Evolutionary conservation across 2,329 filamentous ascomycete species (phyloP), one percentile per base, ranked within the genome.

Genomic region (Venturia aucupariae): DNA sequence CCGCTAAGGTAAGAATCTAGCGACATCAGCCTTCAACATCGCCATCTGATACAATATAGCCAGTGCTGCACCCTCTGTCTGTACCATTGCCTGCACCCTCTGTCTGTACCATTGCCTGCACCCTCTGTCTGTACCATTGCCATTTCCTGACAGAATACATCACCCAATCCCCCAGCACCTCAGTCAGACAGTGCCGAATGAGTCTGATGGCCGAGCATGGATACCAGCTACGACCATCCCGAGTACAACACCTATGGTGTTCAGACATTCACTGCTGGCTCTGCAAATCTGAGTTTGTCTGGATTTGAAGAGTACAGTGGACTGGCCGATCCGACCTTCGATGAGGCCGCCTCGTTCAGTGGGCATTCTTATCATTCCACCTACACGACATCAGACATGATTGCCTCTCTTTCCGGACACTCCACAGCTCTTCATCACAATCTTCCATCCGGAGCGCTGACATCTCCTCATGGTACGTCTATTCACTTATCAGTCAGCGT

Each of bases 221-320:
- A 57, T 51, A 27, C 46, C 27, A 32, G 51, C 30, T 57, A 57
- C 51, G 51, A 57, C 30, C 51, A 7, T n/a, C 13, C 51, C 51
- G 51, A 57, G 51, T 35, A 13, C 27, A 57, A 35, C 51, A 57
- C 30, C 27, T 57, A 57, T 75, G 73, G 73, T 69, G 70, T 69
- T 69, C 73, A 69, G 72, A 74, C 71, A 70, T 74, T 71, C 72
- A 72, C 68, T 70, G 71, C 71, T 67, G 68, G 65, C 55, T 70
- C 69, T 75, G 73, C 71, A 67, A 74, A 67, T 72, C 71, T 69
- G 73, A 75, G 67, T 75, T 75, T 70, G 71, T 75, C 71, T 75
- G 73, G 73, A 74, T 70, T 70, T 75, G 73, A 75, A 65, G 68
- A 67, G 17, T 72, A 71, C 71, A 68, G 70, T 61, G 67, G 69